Percentiles rank a stretch among this genome's conserved stretches.
These are phyloP conservation scores for Ustilago bromivora DNA, from an alignment of 1,284 basidiomycete species.

Conservation along the genomic window DNA sequence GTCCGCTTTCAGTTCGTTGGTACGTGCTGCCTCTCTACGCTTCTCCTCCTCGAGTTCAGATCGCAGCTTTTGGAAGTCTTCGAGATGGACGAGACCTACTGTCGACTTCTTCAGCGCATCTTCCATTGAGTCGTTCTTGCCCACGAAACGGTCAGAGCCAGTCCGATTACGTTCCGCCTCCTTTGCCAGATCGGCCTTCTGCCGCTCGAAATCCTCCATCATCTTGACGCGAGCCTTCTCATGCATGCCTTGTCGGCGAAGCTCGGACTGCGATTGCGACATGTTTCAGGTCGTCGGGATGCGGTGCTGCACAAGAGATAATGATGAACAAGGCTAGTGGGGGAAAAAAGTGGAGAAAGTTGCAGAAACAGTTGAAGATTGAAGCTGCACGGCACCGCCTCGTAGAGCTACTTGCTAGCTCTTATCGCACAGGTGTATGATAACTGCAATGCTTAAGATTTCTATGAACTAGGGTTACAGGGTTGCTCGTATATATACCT, in stretches of 20 bases:
- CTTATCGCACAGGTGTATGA: no score
- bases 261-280: constrained; percentile 56
- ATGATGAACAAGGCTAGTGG: not conserved
- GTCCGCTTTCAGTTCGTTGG: constrained; percentile 50
- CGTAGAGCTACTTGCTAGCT: no score
- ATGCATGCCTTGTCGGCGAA: constrained; percentile 56
- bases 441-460: no score
- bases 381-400: no score
- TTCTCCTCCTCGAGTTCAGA: constrained; percentile 93
- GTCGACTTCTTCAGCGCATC: constrained; percentile 92
- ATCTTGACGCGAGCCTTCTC: constrained; percentile 58
- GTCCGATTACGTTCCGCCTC: constrained; percentile 67
- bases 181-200: constrained; percentile 81
- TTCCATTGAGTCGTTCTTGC: constrained; percentile 93
- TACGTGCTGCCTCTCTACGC: constrained; percentile 83
- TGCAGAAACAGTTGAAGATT: no score
- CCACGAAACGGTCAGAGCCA: constrained; percentile 83
- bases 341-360: constrained; percentile 12
- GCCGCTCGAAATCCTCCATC: constrained; percentile 84
- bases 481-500: no score
- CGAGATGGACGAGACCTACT: constrained; percentile 89
- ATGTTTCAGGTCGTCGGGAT: constrained; percentile 12
- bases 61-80: constrained; percentile 82
- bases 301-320: not conserved
- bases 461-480: no score